phyloP scores from a whole-genome alignment of 2,329 filamentous ascomycete genomes.

The Blastomyces gilchristii region DNA sequence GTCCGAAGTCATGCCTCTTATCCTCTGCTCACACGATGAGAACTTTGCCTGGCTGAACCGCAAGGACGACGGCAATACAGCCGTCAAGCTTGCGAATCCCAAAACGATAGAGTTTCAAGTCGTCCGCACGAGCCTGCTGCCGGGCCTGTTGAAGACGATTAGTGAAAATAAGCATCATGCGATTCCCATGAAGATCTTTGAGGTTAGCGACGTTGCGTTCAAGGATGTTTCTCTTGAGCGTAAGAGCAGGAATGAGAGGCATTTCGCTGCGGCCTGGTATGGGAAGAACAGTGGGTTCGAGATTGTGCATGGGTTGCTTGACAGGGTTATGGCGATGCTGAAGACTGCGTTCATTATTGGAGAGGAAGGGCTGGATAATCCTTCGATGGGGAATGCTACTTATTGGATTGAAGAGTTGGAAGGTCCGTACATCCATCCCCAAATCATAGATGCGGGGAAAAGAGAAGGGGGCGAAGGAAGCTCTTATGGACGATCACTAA shows the following conservation, averaged over 20 bases:
- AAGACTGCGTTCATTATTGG: slow-evolving; percentile 67
- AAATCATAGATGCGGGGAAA: not conserved
- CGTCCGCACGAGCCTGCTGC: slow-evolving; percentile 74
- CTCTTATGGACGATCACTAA: not conserved
- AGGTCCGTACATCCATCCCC: slow-evolving; percentile 29
- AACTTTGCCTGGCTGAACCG: slow-evolving; percentile 95
- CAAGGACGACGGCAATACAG: slow-evolving; percentile 72
- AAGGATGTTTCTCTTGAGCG: slow-evolving; percentile 75
- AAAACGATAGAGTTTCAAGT: slow-evolving; percentile 92
- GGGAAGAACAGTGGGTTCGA: slow-evolving; percentile 93
- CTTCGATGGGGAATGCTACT: slow-evolving; percentile 50
- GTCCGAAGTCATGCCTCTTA: slow-evolving; percentile 91
- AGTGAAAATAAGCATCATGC: slow-evolving; percentile 84
- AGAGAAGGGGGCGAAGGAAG: not conserved
- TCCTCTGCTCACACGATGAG: slow-evolving; percentile 94
- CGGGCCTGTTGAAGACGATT: slow-evolving; percentile 85
- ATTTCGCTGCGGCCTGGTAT: slow-evolving; percentile 93
- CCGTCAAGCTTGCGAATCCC: slow-evolving; percentile 78
- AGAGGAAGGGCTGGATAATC: slow-evolving; percentile 57
- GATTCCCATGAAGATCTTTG: slow-evolving; percentile 85
- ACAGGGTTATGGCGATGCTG: slow-evolving; percentile 87
- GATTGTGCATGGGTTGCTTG: slow-evolving; percentile 84
- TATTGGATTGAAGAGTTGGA: slow-evolving; percentile 95
- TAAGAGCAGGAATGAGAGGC: slow-evolving; percentile 81
- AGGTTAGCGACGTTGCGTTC: slow-evolving; percentile 82